Base-by-base conservation (phyloP, 345 rosid genomes). In the Citrus inodora region DNA sequence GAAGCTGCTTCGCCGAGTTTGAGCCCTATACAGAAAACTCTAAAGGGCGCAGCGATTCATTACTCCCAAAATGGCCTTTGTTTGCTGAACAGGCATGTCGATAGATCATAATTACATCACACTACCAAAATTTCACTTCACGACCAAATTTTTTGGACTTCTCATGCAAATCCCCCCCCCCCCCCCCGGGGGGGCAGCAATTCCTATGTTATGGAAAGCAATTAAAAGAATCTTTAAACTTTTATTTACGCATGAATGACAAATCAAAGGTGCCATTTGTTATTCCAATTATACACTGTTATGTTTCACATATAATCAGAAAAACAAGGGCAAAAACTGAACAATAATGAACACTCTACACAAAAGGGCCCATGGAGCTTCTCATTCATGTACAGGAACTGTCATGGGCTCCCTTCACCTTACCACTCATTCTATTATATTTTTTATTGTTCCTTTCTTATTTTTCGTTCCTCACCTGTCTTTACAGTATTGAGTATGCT, bases 401-500 rank as follows among this genome's bases (percentile, higher is more conserved):
- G 61, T 53, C 77, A 48, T 55, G 46, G 48, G 42, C 82, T 70
- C 68, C 63, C 73, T 38, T 35, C 27, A 77, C 74, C 76, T 80
- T 24, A 65, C 75, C 78, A 75, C 65, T 22, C 84, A 75, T 76
- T 17, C 79, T 80, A 70, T 51, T 69, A 21, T 21, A 67, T 4
- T 75, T 76, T 80, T 72, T 64, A 61, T 70, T 76, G 6, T 70
- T 72, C 46, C 42, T 37, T 67, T 10, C 27, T 53, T 70, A 19
- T 14, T 19, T 51, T 21, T 58, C 30, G 78, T 42, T 10, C 14
- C 22, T 70, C 53, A 6, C 46, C 74, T 76, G 63, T 78, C 81
- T 83, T 87, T 92, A 97, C 86, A 92, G 81, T 88, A 97, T 92
- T 51, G 99, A 97, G 90, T 97, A 97, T 60, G 99, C 99, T 79